Percentiles rank a stretch among this genome's conserved stretches.
Conservation (phyloP, 73 alveolate species). For the Stentor roeselii region DNA sequence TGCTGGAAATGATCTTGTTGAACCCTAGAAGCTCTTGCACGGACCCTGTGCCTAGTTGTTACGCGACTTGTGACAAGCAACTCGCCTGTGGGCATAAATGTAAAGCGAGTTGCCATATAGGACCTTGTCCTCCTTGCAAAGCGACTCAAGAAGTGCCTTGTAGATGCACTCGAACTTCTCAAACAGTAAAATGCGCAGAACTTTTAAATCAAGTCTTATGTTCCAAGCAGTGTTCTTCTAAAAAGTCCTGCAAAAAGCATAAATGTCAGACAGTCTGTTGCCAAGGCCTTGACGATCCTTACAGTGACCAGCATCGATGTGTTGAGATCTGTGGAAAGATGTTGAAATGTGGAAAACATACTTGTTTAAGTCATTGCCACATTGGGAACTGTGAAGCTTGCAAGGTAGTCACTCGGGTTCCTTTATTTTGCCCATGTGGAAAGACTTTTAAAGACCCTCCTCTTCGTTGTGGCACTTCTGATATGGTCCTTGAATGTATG, state of each 20-base stretch:
- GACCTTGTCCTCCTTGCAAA: constrained; percentile 64
- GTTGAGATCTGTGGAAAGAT: constrained; percentile 70
- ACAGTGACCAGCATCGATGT: constrained; percentile 81
- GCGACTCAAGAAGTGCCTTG: constrained; percentile 28
- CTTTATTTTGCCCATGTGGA: constrained; percentile 84
- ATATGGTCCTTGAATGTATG: constrained; percentile 46
- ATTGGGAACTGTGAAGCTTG: constrained; percentile 89
- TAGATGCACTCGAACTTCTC: background rate
- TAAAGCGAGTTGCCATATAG: constrained; percentile 46
- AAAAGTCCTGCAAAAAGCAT: constrained; percentile 26
- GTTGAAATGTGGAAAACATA: constrained; percentile 82
- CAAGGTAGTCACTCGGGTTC: constrained; percentile 65
- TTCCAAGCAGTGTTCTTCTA: background rate
- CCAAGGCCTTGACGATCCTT: constrained; percentile 55
- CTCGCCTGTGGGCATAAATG: constrained; percentile 84
- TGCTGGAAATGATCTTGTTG: constrained; percentile 20
- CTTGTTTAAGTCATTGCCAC: constrained; percentile 84
- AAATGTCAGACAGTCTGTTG: constrained; percentile 61
- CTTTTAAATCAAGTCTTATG: background rate
- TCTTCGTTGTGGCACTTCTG: constrained; percentile 68
- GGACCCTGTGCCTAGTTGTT: constrained; percentile 60
- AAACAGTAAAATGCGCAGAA: background rate
- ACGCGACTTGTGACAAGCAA: constrained; percentile 41
- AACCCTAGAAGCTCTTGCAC: constrained; percentile 38
- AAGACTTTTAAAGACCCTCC: constrained; percentile 77